Evolutionary conservation across 768 basidiomycete genomes (phyloP).

Genomic region (Lyophyllum atratum): DNA sequence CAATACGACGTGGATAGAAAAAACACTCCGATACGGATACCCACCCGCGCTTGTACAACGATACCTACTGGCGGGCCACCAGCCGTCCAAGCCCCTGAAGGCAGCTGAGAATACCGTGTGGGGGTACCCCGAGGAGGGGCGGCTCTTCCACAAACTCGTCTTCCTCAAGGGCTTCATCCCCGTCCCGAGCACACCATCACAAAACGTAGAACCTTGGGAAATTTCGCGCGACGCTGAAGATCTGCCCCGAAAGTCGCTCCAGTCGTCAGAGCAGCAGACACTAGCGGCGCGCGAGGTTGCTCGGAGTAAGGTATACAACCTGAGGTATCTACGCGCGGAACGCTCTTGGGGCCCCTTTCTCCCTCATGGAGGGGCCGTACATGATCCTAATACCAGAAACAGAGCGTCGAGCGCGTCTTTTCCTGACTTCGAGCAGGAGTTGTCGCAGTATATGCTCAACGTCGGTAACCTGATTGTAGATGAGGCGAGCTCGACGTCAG

Average conservation of each 20-base stretch:
- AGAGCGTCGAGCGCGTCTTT: neutral
- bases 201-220: neutral
- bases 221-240: neutral
- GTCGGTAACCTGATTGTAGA: conserved; percentile 4
- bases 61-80: conserved; percentile 22
- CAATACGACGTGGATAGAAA: conserved; percentile 37
- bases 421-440: conserved; percentile 15
- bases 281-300: conserved; percentile 29
- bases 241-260: neutral
- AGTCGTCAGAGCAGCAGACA: conserved; percentile 11
- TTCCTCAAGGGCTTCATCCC: conserved; percentile 46
- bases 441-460: conserved; percentile 12
- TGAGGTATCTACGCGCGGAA: conserved; percentile 31
- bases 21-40: conserved; percentile 29
- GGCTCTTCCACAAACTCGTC: conserved; percentile 42
- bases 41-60: conserved; percentile 31
- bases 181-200: conserved; percentile 6
- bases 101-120: conserved; percentile 21
- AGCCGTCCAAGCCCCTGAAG: conserved; percentile 10
- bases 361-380: conserved; percentile 10
- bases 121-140: conserved; percentile 30
- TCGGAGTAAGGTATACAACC: conserved; percentile 36
- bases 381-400: neutral
- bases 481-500: conserved; percentile 3
- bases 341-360: conserved; percentile 40